Percentiles rank a stretch among this genome's conserved stretches.
Evolutionary conservation across 208 protist species (phyloP).

Genomic region (Leishmania arabica): DNA sequence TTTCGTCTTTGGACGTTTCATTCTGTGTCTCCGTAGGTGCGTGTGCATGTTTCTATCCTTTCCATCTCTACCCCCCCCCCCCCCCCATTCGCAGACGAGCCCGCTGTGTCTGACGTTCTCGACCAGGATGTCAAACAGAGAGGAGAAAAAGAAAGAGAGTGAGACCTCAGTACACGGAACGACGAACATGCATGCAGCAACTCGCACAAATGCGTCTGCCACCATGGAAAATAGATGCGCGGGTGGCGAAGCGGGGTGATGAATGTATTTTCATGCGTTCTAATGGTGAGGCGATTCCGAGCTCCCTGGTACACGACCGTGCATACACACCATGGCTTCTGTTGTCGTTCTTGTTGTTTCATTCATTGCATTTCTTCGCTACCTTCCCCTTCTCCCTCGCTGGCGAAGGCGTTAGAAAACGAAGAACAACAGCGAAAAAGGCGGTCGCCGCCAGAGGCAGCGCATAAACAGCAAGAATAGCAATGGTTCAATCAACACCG

Average conservation of each 20-base stretch:
- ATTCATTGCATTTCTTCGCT: background rate
- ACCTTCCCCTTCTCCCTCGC: background rate
- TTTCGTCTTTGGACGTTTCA: background rate
- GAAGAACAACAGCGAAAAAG: background rate
- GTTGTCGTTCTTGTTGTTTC: background rate
- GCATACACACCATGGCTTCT: background rate
- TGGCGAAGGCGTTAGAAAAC: background rate
- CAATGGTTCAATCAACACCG: background rate
- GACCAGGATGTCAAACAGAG: background rate
- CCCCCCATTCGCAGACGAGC: background rate
- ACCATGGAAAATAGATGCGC: background rate
- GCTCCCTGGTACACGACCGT: background rate
- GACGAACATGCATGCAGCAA: background rate
- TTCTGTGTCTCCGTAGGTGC: conserved; percentile 2
- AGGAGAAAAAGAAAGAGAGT: background rate
- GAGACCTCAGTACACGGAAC: background rate
- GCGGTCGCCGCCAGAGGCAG: background rate
- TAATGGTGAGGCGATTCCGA: background rate
- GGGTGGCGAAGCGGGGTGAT: background rate
- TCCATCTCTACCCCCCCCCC: no score
- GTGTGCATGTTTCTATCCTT: conserved; percentile 10
- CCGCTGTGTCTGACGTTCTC: background rate
- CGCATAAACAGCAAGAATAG: background rate
- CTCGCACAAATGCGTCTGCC: background rate
- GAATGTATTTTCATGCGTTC: background rate